A percentile compares a stretch with the other conserved stretches of the same genome.
phyloP scores from a whole-genome alignment of 192 early-diverging fungal genomes.

The Neocallimastix lanati region DNA sequence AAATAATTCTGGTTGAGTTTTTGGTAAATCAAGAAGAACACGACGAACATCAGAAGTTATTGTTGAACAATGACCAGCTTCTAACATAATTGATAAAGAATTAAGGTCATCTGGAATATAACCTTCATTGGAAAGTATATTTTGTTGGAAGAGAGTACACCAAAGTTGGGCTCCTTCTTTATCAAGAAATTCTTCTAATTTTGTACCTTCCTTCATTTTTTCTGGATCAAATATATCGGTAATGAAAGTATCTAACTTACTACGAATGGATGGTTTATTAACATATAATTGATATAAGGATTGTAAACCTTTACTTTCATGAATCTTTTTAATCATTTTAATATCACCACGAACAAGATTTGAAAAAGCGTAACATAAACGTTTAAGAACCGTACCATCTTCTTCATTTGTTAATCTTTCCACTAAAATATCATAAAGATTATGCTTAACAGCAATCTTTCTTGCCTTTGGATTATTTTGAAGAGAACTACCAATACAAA shows the following conservation, averaged over 20 bases:
- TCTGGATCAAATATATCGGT: not conserved
- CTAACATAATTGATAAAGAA: not conserved
- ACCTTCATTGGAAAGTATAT: not conserved
- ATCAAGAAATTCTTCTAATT: not conserved
- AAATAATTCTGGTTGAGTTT: not conserved
- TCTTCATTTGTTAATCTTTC: not conserved
- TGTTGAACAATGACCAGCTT: not conserved
- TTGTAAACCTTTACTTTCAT: not conserved
- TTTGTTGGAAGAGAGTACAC: not conserved
- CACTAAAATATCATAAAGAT: not conserved
- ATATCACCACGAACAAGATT: not conserved
- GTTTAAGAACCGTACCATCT: not conserved
- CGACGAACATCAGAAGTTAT: not conserved
- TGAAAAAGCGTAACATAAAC: not conserved
- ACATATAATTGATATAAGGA: not conserved
- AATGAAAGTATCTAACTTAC: not conserved
- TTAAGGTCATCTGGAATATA: not conserved
- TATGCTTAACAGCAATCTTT: not conserved
- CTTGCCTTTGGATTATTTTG: not conserved
- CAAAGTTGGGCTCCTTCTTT: not conserved
- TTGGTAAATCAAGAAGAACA: not conserved
- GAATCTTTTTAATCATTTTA: not conserved
- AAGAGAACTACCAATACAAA: not conserved
- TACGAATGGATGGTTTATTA: not conserved
- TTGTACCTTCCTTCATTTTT: not conserved